A percentile compares a stretch with the other conserved stretches of the same genome.
These are phyloP conservation scores for Fraxinus pennsylvanica DNA, from an alignment of 257 asterid species.

Conservation along the genomic window DNA sequence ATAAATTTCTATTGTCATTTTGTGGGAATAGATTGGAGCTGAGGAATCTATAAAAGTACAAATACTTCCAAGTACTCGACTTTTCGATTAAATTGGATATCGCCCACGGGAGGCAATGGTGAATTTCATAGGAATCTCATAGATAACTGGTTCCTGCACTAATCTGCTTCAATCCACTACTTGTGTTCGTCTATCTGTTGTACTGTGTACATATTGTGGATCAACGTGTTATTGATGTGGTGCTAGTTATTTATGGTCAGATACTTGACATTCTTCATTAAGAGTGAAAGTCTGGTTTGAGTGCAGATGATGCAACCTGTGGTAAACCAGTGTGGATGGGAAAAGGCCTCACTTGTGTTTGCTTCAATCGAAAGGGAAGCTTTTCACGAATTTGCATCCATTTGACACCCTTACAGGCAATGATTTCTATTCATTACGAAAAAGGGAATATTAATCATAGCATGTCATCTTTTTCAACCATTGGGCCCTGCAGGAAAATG, in stretches of 20 bases:
- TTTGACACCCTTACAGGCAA: constrained; percentile 66
- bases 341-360: constrained; percentile 70
- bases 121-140: not conserved
- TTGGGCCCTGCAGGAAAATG: not conserved
- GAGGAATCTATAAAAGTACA: not conserved
- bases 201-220: not conserved
- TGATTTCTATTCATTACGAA: not conserved
- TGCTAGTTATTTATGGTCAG: not conserved
- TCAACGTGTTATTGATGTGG: constrained; percentile 7
- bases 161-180: not conserved
- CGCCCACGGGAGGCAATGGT: not conserved
- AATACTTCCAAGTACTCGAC: not conserved
- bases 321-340: constrained; percentile 64
- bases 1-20: not conserved
- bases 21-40: not conserved
- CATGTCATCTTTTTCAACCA: not conserved
- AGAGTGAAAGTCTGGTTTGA: constrained; percentile 11
- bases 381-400: constrained; percentile 48
- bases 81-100: not conserved
- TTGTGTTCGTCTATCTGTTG: not conserved
- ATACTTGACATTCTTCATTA: constrained; percentile 6
- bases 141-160: not conserved
- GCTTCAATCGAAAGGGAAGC: constrained; percentile 68
- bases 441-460: not conserved
- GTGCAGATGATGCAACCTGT: constrained; percentile 55